Base-by-base conservation (phyloP, 176 grass and related monocot genomes). In the Triticum timopheevii region DNA sequence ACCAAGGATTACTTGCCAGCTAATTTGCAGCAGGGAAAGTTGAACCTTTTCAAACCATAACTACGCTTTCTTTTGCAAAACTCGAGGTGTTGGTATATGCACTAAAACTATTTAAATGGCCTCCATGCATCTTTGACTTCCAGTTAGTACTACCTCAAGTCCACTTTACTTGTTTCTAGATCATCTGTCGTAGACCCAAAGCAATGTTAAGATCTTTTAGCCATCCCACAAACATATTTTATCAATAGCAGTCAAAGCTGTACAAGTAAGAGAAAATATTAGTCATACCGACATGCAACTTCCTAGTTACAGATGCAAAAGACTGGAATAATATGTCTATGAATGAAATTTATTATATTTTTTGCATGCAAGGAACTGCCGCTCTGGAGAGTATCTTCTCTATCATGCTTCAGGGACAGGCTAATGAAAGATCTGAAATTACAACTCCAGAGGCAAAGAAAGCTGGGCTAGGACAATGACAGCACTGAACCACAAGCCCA, bases 131-230 rank as follows among this genome's bases (percentile, higher is more conserved):
- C 45, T 59, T 42, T 85, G 77, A 89, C 77, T 75, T 69, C 31
- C 49, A 42, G 65, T 58, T 59, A 1, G 24, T 24, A 50, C 42
- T 50, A 75, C 64, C 84, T 62, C 16, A 35, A 19, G 54, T 61
- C 17, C 28, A 23, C 35, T 80, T 77, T 64, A 64, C 88, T 82
- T 71, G 83, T 61, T 82, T 17, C 78, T 70, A 82, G 62, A 70
- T 69, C 27, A 7, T 35, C 36, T 90, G 24, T 78, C 31, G 71
- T 81, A 77, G 36, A 91, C 54, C 77, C 13, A 16, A 88, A 76
- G 81, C 81, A 69, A 80, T 61, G 56, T 33, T 84, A 36, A 16
- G 54, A 58, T 13, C 22, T 79, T 79, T 15, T 45, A 34, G 12
- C 24, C 35, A 47, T 8, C 7, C 70, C 79, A 17, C 63, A 74